Evolutionary conservation across 768 basidiomycete genomes (phyloP), one percentile per base, ranked within the genome.

Genomic region (Trametes punicea): DNA sequence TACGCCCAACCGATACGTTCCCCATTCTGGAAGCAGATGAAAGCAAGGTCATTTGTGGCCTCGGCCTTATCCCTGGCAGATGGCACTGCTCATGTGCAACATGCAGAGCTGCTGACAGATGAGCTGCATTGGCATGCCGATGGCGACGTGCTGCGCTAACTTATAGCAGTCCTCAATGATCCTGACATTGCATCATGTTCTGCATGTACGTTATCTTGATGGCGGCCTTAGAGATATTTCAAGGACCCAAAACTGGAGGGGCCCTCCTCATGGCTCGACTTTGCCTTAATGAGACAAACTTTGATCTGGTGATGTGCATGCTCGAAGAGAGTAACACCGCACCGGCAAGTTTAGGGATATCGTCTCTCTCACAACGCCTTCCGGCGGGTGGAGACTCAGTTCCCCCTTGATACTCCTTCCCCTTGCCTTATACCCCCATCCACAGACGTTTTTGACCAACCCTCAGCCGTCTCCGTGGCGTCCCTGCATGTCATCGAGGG

Each of bases 301-400:
- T 51, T 59, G 57, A 59, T 59, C 46, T 36, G 40, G 41, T 56
- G 47, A 46, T 46, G 52, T 44, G 46, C 46, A 31, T 54, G 51
- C 51, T 49, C 41, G 51, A 21, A 36, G 27, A 52, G 54, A 59
- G 57, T 46, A 49, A 38, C 42, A 30, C 48, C 40, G 44, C 49
- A 49, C 42, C 40, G 27, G 42, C 56, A 57, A 27, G 27, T 47
- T 33, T 51, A 21, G 45, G 56, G 42, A 57, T 29, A 45, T 46
- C 50, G 38, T 50, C 47, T 55, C 46, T 55, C 51, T 59, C 52
- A 59, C 57, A 47, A 54, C 51, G 13, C 38, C 45, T n/a, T 51
- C 47, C 46, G 18, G 31, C 55, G 16, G 41, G 39, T 51, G 50
- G 31, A 49, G 41, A 27, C 41, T 33, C 41, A 46, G 41, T n/a